These are phyloP conservation scores for Trichoderma semiorbis DNA, from an alignment of 2,329 filamentous ascomycete species.

Conservation along the genomic window DNA sequence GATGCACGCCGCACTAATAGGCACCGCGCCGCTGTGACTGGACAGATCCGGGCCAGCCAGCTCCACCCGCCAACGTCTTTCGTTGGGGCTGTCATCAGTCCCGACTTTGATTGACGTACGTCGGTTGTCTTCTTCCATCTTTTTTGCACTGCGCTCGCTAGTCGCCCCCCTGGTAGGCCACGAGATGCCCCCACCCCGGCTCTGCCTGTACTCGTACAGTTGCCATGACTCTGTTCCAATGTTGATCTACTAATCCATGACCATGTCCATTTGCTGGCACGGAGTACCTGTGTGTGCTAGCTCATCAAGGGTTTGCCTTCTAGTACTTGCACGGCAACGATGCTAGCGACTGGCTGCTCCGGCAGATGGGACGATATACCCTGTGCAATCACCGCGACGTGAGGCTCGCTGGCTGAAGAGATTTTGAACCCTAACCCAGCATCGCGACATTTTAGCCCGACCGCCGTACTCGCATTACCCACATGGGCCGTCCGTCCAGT, in stretches of 20 bases:
- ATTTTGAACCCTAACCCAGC: conserved; percentile 4
- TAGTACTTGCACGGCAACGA: background rate
- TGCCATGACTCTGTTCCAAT: background rate
- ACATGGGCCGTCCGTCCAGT: background rate
- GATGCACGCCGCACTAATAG: background rate
- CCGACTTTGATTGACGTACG: background rate
- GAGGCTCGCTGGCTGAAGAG: background rate
- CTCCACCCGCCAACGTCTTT: background rate
- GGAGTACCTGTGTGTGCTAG: background rate
- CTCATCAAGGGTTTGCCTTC: background rate
- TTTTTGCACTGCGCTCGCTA: background rate
- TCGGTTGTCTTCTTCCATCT: background rate
- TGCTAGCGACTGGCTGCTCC: background rate
- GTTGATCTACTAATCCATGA: background rate
- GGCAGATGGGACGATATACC: background rate
- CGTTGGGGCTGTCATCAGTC: background rate
- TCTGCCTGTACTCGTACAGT: background rate
- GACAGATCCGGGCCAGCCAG: background rate
- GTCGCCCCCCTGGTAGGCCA: conserved; percentile 8
- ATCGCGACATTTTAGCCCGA: conserved; percentile 15
- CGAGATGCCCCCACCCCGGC: background rate
- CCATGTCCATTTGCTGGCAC: background rate
- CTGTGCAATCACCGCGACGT: background rate
- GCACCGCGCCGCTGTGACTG: background rate
- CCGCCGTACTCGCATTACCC: conserved; percentile 5